Percentiles rank a stretch among this genome's conserved stretches.
Conservation (phyloP, 2,329 filamentous ascomycete genomes). For the Seiridium cupressi region DNA sequence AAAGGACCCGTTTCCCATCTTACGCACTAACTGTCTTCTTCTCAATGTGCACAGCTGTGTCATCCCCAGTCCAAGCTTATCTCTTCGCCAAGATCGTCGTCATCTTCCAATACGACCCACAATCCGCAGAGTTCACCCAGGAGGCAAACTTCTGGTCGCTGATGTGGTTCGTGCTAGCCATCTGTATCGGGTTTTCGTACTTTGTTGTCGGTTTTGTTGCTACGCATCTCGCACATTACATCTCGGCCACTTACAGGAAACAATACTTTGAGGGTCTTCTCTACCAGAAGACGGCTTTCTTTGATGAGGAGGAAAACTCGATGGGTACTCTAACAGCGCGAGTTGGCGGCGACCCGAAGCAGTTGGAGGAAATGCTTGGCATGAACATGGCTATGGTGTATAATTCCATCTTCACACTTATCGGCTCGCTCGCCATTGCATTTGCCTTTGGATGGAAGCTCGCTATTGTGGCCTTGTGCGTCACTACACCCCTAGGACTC, state of each 20-base stretch:
- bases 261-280: slow-evolving; percentile 62
- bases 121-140: slow-evolving; percentile 30
- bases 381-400: slow-evolving; percentile 53
- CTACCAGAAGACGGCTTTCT: slow-evolving; percentile 57
- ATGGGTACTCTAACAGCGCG: slow-evolving; percentile 59
- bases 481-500: slow-evolving; percentile 52
- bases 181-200: slow-evolving; percentile 51
- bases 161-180: slow-evolving; percentile 63
- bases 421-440: slow-evolving; percentile 63
- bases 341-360: slow-evolving; percentile 54
- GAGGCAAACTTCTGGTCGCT: slow-evolving; percentile 61
- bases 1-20: slow-evolving; percentile 47
- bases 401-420: slow-evolving; percentile 54
- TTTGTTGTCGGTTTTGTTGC: slow-evolving; percentile 44
- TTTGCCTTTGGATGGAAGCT: slow-evolving; percentile 79
- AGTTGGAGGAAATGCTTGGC: slow-evolving; percentile 62
- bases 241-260: slow-evolving; percentile 54
- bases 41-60: slow-evolving; percentile 40
- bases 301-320: slow-evolving; percentile 59
- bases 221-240: slow-evolving; percentile 43
- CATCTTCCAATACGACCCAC: slow-evolving; percentile 40
- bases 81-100: slow-evolving; percentile 54
- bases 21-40: slow-evolving; percentile 50
- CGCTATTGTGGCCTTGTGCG: slow-evolving; percentile 63
- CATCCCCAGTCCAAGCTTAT: slow-evolving; percentile 50